Evolutionary conservation across 2,329 filamentous ascomycete species (phyloP).

Genomic region (Hymenoscyphus fraxineus): DNA sequence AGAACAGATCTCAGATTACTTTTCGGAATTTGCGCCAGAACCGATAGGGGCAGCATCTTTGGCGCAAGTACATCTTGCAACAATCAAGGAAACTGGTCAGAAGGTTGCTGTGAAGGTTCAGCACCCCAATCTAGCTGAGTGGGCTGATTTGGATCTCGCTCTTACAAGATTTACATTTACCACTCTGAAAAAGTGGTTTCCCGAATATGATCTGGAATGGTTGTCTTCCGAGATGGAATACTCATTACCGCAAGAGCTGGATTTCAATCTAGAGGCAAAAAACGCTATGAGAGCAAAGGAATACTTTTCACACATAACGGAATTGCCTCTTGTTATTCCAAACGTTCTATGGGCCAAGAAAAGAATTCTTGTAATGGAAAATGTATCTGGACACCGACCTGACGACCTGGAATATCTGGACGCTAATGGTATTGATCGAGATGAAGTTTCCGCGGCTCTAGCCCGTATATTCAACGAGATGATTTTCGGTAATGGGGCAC

Average conservation of each 20-base stretch:
- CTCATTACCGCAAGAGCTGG: constrained; percentile 85
- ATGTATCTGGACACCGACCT: constrained; percentile 77
- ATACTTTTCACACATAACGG: constrained; percentile 72
- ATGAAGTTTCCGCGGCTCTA: constrained; percentile 89
- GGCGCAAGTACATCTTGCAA: constrained; percentile 89
- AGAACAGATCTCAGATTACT: constrained; percentile 72
- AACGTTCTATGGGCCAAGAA: constrained; percentile 85
- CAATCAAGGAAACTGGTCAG: constrained; percentile 74
- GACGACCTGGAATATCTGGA: constrained; percentile 90
- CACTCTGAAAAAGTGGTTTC: constrained; percentile 87
- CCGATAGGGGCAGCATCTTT: constrained; percentile 92
- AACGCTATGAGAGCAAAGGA: constrained; percentile 78
- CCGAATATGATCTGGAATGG: constrained; percentile 97
- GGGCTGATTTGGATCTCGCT: constrained; percentile 81
- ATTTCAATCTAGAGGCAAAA: constrained; percentile 79
- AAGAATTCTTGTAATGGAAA: constrained; percentile 93
- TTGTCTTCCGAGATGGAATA: constrained; percentile 87
- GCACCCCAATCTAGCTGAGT: constrained; percentile 84
- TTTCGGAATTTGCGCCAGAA: constrained; percentile 73
- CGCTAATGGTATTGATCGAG: constrained; percentile 79
- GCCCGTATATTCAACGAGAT: constrained; percentile 98
- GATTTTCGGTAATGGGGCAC: constrained; percentile 89
- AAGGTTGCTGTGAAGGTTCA: constrained; percentile 96
- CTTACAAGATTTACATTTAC: constrained; percentile 87
- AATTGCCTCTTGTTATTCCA: constrained; percentile 82